These are phyloP conservation scores for Lachancea kluyveri DNA, from an alignment of 805 yeast genomes.

Conservation along the genomic window DNA sequence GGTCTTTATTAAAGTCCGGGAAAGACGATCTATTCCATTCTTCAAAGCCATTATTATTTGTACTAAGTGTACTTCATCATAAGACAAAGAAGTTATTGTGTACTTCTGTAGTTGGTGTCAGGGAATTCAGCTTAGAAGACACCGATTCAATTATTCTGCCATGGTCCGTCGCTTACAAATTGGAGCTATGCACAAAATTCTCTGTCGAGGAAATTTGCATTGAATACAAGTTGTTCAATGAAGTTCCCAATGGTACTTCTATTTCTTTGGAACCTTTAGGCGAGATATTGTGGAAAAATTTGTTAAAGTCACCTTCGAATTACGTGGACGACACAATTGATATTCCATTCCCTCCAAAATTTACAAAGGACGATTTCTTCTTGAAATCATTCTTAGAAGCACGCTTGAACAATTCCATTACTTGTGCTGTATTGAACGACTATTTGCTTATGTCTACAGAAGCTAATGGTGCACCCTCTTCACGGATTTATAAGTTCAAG, in stretches of 20 bases:
- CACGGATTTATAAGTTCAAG: slow-evolving; percentile 15
- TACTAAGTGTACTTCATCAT: background rate
- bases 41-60: slow-evolving; percentile 3
- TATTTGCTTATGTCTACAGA: slow-evolving; percentile 3
- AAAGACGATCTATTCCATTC: slow-evolving; percentile 1
- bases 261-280: slow-evolving; percentile 6
- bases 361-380: slow-evolving; percentile 2
- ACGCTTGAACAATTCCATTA: slow-evolving; percentile 4
- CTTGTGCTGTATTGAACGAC: background rate
- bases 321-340: slow-evolving; percentile 2
- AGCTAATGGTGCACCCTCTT: slow-evolving; percentile 4
- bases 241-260: slow-evolving; percentile 2
- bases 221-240: background rate
- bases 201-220: no score
- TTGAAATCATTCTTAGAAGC: slow-evolving; percentile 7
- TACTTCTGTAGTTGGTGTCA: slow-evolving; percentile 2
- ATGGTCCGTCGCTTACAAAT: slow-evolving; percentile 1
- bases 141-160: slow-evolving; percentile 4
- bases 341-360: background rate
- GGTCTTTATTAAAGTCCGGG: background rate
- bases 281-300: slow-evolving; percentile 1
- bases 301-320: background rate
- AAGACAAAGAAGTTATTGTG: background rate
- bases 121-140: slow-evolving; percentile 4
- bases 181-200: background rate